Evolutionary conservation across 179 eudicot genomes (phyloP).

Genomic region (Beta lomatogona): DNA sequence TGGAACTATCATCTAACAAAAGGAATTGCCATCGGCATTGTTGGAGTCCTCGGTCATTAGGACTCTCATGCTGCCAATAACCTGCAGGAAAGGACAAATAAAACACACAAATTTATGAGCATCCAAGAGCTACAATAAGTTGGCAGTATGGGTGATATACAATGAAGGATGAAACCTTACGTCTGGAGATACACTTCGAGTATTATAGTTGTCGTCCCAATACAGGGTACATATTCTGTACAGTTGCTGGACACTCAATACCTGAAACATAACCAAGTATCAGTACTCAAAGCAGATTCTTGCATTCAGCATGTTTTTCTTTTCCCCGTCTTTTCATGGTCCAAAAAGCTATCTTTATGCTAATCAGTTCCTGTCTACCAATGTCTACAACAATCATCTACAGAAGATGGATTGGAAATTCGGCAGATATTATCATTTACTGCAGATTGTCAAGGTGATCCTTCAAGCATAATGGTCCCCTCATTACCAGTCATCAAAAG

Average conservation of each 20-base stretch:
- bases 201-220: slow-evolving; percentile 92
- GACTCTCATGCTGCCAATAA: slow-evolving; percentile 78
- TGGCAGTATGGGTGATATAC: neutral
- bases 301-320: neutral
- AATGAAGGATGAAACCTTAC: slow-evolving; percentile 43
- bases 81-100: slow-evolving; percentile 41
- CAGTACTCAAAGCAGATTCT: neutral
- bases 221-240: slow-evolving; percentile 88
- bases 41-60: slow-evolving; percentile 88
- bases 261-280: slow-evolving; percentile 40
- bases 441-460: neutral
- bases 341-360: neutral
- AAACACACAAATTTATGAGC: neutral
- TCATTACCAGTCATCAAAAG: neutral
- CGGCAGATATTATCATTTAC: neutral
- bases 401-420: neutral
- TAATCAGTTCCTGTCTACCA: neutral
- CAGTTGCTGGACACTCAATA: slow-evolving; percentile 84
- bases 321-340: too few relatives aligned
- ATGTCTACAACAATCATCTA: too few relatives aligned
- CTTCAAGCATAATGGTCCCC: neutral
- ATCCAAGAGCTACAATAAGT: neutral
- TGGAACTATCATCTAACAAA: slow-evolving; percentile 83
- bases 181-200: slow-evolving; percentile 85
- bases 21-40: slow-evolving; percentile 68